These are phyloP conservation scores for Zygoascus flipseniorum DNA, from an alignment of 805 yeast genomes.

Conservation along the genomic window DNA sequence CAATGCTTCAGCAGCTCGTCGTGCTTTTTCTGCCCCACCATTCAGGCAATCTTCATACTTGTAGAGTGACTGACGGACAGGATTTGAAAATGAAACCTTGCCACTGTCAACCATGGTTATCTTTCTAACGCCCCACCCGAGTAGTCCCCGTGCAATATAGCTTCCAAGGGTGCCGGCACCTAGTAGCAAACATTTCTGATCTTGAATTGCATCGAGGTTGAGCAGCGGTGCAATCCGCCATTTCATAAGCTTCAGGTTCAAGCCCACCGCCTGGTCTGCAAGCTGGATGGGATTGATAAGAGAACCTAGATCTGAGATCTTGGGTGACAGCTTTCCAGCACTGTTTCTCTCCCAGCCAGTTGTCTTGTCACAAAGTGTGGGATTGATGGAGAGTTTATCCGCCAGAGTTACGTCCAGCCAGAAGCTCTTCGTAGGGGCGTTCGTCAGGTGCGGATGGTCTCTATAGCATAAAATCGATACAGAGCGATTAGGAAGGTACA, in stretches of 20 bases:
- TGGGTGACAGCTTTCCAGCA: conserved; percentile 66
- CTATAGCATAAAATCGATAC: conserved; percentile 36
- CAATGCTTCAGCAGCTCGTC: conserved; percentile 65
- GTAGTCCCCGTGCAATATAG: conserved; percentile 72
- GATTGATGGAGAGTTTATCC: not conserved
- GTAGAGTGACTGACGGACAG: conserved; percentile 88
- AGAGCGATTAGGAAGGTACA: conserved; percentile 22
- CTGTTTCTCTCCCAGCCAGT: conserved; percentile 89
- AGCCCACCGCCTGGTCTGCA: conserved; percentile 87
- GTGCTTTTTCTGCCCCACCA: conserved; percentile 73
- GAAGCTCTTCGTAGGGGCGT: conserved; percentile 15
- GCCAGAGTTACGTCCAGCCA: conserved; percentile 21
- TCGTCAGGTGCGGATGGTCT: conserved; percentile 13
- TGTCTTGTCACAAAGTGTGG: conserved; percentile 27
- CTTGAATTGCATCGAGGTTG: conserved; percentile 55
- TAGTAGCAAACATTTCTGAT: conserved; percentile 60
- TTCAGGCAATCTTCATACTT: conserved; percentile 69
- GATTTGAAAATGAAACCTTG: conserved; percentile 81
- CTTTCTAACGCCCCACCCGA: conserved; percentile 91
- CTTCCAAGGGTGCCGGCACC: conserved; percentile 97
- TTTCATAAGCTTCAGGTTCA: conserved; percentile 86
- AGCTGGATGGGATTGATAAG: conserved; percentile 72
- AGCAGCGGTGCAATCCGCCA: conserved; percentile 90
- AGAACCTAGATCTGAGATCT: conserved; percentile 71
- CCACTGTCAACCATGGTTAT: conserved; percentile 90